These are phyloP conservation scores for Cutaneotrichosporon sp. DNA, from an alignment of 1,284 basidiomycete genomes.

Conservation along the genomic window DNA sequence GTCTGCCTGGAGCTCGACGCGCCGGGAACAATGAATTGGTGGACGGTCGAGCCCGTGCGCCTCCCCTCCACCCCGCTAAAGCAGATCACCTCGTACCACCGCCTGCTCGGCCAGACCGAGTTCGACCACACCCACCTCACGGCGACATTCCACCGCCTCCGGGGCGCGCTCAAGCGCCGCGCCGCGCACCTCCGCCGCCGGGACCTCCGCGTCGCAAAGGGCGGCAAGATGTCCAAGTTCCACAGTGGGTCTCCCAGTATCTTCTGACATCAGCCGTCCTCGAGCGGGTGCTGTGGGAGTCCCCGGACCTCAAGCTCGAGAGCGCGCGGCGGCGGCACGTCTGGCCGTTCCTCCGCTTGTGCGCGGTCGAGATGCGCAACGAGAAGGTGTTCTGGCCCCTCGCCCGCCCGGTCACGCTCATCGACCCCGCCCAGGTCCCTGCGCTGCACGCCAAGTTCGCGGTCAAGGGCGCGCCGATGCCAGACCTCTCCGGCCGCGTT, in stretches of 20 bases:
- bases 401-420: background rate
- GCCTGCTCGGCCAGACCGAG: background rate
- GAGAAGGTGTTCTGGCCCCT: background rate
- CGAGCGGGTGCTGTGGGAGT: constrained; percentile 1
- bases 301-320: background rate
- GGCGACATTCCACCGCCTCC: constrained; percentile 5
- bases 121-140: constrained; percentile 1
- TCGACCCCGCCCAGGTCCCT: background rate
- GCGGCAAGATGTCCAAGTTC: background rate
- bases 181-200: background rate
- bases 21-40: background rate
- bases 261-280: constrained; percentile 1
- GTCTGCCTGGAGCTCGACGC: background rate
- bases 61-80: background rate
- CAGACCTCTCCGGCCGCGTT: background rate
- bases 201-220: background rate
- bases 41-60: background rate
- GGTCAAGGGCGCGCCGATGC: background rate
- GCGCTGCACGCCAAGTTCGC: too few species aligned
- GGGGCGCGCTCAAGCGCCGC: background rate
- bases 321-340: background rate
- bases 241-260: background rate
- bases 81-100: background rate
- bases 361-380: background rate
- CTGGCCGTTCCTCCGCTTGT: background rate